These are phyloP conservation scores for Tylopilus subfusipes DNA, from an alignment of 768 basidiomycete species.

Conservation along the genomic window DNA sequence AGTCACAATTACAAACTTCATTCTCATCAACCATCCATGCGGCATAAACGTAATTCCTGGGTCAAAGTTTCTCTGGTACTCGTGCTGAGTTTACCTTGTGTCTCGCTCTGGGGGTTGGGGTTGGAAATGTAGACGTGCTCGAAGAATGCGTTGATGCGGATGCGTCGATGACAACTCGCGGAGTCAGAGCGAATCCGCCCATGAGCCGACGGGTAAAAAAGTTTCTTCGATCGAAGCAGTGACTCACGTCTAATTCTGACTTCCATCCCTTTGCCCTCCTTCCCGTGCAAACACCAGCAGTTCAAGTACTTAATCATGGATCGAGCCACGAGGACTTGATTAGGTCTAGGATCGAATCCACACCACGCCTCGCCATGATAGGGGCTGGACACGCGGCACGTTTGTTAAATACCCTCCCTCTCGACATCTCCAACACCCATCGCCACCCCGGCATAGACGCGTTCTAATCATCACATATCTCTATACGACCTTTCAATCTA, in stretches of 20 bases:
- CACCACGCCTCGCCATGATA: not conserved
- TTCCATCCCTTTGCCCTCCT: too few species aligned
- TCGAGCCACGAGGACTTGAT: not conserved
- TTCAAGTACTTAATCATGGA: not conserved
- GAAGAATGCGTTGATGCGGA: not conserved
- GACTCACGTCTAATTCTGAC: too few species aligned
- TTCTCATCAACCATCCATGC: not conserved
- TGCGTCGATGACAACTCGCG: not conserved
- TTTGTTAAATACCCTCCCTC: not conserved
- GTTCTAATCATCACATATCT: not conserved
- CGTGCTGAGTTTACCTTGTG: not conserved
- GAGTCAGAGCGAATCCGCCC: constrained; percentile 3
- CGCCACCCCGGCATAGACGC: not conserved
- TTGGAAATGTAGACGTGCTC: not conserved
- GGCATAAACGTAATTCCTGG: not conserved
- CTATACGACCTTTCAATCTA: not conserved
- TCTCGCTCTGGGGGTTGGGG: not conserved
- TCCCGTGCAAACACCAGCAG: too few species aligned
- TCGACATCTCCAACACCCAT: not conserved
- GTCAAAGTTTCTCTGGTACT: not conserved
- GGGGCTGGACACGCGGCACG: not conserved
- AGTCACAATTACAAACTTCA: constrained; percentile 1
- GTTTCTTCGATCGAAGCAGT: too few species aligned
- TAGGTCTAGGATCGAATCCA: constrained; percentile 1
- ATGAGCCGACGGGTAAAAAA: not conserved